Evolutionary conservation across 2,329 filamentous ascomycete genomes (phyloP), one percentile per base, ranked within the genome.

Genomic region (Alternaria arbusti): DNA sequence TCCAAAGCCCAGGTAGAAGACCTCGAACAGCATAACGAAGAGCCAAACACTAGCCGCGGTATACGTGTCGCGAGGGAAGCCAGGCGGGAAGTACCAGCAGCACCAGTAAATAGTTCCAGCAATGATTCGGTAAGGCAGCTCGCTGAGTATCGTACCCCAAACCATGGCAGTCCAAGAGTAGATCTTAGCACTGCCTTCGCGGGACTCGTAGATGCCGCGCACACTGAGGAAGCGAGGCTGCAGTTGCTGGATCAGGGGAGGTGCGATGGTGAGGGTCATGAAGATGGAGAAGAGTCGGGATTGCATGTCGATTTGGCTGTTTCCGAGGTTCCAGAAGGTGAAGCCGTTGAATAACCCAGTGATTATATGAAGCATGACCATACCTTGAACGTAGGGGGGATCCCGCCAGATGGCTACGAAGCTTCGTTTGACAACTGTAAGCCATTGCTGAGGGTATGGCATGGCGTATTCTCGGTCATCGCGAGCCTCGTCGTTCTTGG

Each of bases 131-230:
- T 92, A 93, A 0, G 91, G 91, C 0, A 94, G 83, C 77, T 94
- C 91, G 15, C 87, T 89, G 1, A 92, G 69, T 6, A 93, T 85
- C 2, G 86, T 85, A 0, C 87, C 89, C 3, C 88, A 89, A 0
- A 87, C 86, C 79, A 91, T 92, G 0, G 91, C 90, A 13, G 86
- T 79, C 91, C 91, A 94, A 2, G 87, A 89, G 79, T 95, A 96
- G 25, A 93, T 93, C 77, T 93, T 93, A 15, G 90, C 88, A n/a
- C 87, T 91, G 52, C 89, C 86, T 77, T 96, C 92, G 6, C 92
- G 86, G 2, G 86, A 88, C 75, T 90, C 82, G 80, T 92, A 96
- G 25, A 95, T 84, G 30, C 86, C 84, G 5, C 91, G 85, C 47
- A 88, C 86, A 62, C 86, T 82, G 55, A 93, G 81, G 74, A 91